Evolutionary conservation across 306 rosid genomes (phyloP), one percentile per base, ranked within the genome.

Genomic region (Vigna mungo): DNA sequence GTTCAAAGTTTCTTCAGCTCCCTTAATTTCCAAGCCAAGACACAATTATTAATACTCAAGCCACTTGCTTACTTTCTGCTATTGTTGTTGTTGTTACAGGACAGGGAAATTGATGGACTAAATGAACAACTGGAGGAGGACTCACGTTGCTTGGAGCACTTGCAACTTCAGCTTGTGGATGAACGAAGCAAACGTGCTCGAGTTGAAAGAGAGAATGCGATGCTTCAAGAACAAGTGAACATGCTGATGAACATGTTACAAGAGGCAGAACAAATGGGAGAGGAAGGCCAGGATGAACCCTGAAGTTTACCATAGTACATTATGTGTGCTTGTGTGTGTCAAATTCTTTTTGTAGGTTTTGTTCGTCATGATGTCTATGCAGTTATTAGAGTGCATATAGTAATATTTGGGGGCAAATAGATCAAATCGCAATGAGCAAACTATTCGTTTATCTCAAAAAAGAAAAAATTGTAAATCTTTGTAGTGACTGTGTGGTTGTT

Each of bases 231-330:
- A 3, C 99, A 95, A 85, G 80, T 92, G 6, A 86, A 85, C 77
- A 89, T 95, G 98, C 97, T 96, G 2, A 91, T 96, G 98, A 89
- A 84, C 89, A 89, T 96, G 97, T 55, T 96, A 68, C 87, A 84
- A 52, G 97, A 94, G 53, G 59, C 84, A 48, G 97, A 88, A 34
- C 78, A 78, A 3, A 79, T 84, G 63, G 96, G 27, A 8, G 97
- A 87, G 25, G 88, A 85, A 55, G 90, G 48, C 68, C 85, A 84
- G 7, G 86, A 85, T 10, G 87, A 88, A 75, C 92, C 90, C 5
- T 61, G 16, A 20, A 37, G 14, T 15, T 7, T 20, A 54, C 9
- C 18, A 36, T 36, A 52, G 12, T 32, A 41, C 16, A 5, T 9
- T 46, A 7, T 13, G 30, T 61, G 64, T 9, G 7, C 0, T 21